Conservation (phyloP, 345 rosid species). For the Dovyalis caffra region DNA sequence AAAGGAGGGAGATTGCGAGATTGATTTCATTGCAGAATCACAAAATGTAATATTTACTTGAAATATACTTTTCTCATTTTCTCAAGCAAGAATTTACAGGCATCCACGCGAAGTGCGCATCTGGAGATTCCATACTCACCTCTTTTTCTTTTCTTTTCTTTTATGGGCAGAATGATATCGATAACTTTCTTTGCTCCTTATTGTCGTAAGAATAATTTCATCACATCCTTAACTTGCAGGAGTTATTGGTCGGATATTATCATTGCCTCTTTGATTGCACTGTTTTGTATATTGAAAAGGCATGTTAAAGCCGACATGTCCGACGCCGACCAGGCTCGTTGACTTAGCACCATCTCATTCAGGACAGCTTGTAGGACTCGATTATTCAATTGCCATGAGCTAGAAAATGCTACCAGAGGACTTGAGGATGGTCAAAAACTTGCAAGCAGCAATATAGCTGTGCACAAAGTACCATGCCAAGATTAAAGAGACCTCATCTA, state of each 20-base stretch:
- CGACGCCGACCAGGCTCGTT: slow-evolving; percentile 36
- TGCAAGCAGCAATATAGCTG: slow-evolving; percentile 43
- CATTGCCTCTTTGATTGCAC: slow-evolving; percentile 45
- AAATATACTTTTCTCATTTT: too few species aligned
- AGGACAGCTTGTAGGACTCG: slow-evolving; percentile 69
- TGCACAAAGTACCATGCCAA: slow-evolving; percentile 61
- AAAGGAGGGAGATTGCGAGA: too few species aligned
- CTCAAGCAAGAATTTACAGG: too few species aligned
- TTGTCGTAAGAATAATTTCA: not conserved
- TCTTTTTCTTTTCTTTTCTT: too few species aligned
- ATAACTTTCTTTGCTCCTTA: not conserved
- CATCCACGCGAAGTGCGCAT: too few species aligned
- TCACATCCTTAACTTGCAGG: slow-evolving; percentile 31
- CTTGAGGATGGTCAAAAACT: slow-evolving; percentile 56
- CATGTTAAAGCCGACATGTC: slow-evolving; percentile 36
- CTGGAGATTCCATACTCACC: too few species aligned
- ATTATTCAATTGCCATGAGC: slow-evolving; percentile 61
- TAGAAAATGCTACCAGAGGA: slow-evolving; percentile 67
- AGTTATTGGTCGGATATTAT: slow-evolving; percentile 46
- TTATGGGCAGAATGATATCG: too few species aligned
- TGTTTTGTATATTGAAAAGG: slow-evolving; percentile 53
- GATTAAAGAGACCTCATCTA: slow-evolving; percentile 55
- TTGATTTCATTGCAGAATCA: too few species aligned
- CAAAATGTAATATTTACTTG: too few species aligned
- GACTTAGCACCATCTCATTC: slow-evolving; percentile 48